Evolutionary conservation across 2,329 filamentous ascomycete species (phyloP), one percentile per base, ranked within the genome.

Genomic region (Aaosphaeria pasadenensis): DNA sequence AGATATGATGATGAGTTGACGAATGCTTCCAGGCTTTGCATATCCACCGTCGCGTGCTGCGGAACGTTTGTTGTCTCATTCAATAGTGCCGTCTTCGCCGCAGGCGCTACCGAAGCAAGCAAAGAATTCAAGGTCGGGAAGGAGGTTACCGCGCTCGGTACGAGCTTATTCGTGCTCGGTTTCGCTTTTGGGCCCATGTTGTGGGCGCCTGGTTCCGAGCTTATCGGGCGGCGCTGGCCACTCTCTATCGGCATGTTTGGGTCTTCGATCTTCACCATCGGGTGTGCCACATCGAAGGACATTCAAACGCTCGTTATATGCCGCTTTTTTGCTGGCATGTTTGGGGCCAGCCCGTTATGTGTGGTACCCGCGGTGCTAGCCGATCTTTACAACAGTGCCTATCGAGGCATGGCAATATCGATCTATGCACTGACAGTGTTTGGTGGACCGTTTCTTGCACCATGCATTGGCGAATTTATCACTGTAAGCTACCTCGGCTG

Each of bases 251-350:
- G 77, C 0, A 77, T 77, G 53, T 55, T 69, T 9, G 49, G 73
- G 13, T 80, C 81, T 47, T 71, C 72, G 2, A 74, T 83, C 39
- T 81, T 82, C 50, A 75, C 81, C 47, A 77, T 84, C 43, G 76
- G 78, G 0, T 75, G 80, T 9, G 80, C 76, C 2, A 74, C 80
- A 3, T 78, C 80, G 1, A 69, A 73, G 41, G 81, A 83, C 53
- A 44, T 82, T 0, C 54, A 78, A 33, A 82, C 33, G 13, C 33
- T 36, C 33, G 9, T 36, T 4, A 36, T 36, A 11, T 36, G 9
- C 33, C 33, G 33, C 33, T 36, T 36, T 36, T 13, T 36, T 9
- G 33, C 33, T 36, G 33, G 33, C 13, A 2, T 13, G 9, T 13
- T 36, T 36, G 33, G 33, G 9, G 9, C 33, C 33, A 13, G 9